Evolutionary conservation across 1,139 yeast species (phyloP).

Genomic region (Candida mesenterica): DNA sequence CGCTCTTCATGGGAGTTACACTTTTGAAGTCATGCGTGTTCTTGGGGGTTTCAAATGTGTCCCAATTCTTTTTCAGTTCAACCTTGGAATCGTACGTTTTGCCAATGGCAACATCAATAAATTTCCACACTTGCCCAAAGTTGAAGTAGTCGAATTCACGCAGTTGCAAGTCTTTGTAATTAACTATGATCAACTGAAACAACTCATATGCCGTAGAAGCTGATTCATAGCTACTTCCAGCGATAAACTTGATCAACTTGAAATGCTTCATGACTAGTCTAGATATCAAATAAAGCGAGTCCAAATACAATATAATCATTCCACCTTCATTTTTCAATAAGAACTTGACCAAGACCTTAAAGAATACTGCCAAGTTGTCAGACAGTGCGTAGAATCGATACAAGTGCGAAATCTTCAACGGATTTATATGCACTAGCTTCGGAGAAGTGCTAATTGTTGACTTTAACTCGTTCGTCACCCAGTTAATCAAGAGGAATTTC

Average conservation of each 20-base stretch:
- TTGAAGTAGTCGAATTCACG: constrained; percentile 35
- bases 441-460: constrained; percentile 29
- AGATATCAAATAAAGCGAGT: constrained; percentile 38
- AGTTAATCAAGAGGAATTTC: constrained; percentile 41
- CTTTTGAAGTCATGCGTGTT: background rate
- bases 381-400: constrained; percentile 34
- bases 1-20: no score
- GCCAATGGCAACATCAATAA: constrained; percentile 22
- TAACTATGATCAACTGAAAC: constrained; percentile 32
- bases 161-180: constrained; percentile 34
- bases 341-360: constrained; percentile 37
- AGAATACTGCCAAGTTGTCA: constrained; percentile 42
- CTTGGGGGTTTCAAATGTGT: background rate
- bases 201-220: constrained; percentile 34
- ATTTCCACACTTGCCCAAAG: constrained; percentile 37
- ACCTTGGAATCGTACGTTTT: background rate
- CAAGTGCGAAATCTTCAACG: constrained; percentile 30
- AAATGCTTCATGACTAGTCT: constrained; percentile 36
- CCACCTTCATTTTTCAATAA: constrained; percentile 43
- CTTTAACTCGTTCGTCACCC: constrained; percentile 43
- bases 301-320: constrained; percentile 41
- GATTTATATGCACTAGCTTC: constrained; percentile 38
- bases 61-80: background rate
- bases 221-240: constrained; percentile 23
- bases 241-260: constrained; percentile 36